Evolutionary conservation across 2,329 filamentous ascomycete genomes (phyloP).

Genomic region (Alternaria sp.): DNA sequence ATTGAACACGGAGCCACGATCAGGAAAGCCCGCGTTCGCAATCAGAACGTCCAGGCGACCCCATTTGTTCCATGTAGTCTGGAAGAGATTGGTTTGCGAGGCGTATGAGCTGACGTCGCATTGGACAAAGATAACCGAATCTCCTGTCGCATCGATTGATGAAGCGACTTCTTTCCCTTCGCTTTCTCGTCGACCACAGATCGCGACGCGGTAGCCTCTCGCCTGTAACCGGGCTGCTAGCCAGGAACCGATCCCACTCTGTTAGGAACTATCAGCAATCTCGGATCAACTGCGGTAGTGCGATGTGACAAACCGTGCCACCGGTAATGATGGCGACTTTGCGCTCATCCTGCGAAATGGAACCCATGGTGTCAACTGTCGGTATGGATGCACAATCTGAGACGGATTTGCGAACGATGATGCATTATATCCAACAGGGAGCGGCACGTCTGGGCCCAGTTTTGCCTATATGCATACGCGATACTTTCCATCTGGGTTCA

Average conservation of each 20-base stretch:
- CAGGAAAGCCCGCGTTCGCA: slow-evolving; percentile 60
- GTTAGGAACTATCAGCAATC: slow-evolving; percentile 4
- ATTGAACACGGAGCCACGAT: slow-evolving; percentile 55
- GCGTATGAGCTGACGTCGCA: slow-evolving; percentile 57
- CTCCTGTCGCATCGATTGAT: slow-evolving; percentile 22
- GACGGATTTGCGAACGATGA: background rate
- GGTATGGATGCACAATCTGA: background rate
- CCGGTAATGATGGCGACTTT: slow-evolving; percentile 52
- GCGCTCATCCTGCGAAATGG: slow-evolving; percentile 9
- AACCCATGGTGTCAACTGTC: slow-evolving; percentile 5
- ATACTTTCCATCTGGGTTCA: background rate
- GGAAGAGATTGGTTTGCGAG: slow-evolving; percentile 53
- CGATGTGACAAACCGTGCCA: slow-evolving; percentile 45
- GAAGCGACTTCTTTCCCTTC: slow-evolving; percentile 39
- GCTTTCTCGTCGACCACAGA: slow-evolving; percentile 50
- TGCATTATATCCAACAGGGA: background rate
- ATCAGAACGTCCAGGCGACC: slow-evolving; percentile 57
- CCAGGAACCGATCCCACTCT: slow-evolving; percentile 58
- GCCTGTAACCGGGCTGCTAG: slow-evolving; percentile 48
- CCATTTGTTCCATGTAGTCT: slow-evolving; percentile 52
- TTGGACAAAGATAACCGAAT: slow-evolving; percentile 52
- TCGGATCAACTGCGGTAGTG: background rate
- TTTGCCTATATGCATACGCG: background rate
- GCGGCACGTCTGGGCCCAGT: background rate
- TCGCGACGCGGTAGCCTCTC: slow-evolving; percentile 47